Evolutionary conservation across 345 rosid genomes (phyloP).

Genomic region (Mercurialis annua): DNA sequence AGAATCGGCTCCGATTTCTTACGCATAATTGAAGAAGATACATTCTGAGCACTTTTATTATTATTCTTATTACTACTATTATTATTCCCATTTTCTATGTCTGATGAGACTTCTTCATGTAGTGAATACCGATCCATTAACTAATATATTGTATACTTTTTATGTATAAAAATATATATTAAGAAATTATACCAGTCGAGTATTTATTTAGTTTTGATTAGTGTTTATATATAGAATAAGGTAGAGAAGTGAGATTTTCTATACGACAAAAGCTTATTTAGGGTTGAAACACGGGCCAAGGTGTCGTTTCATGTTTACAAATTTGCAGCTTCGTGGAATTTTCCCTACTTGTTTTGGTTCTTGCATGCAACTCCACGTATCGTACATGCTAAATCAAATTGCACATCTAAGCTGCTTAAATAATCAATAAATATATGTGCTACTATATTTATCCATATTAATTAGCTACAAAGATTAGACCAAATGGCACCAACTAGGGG

Average conservation of each 20-base stretch:
- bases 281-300: background rate
- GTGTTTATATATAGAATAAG: background rate
- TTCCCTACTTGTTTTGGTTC: conserved; percentile 35
- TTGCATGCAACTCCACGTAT: conserved; percentile 40
- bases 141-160: no score
- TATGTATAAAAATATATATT: no score
- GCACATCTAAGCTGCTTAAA: background rate
- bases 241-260: background rate
- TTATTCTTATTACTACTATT: background rate
- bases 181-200: no score
- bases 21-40: conserved; percentile 30
- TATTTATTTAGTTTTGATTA: no score
- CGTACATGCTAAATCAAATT: conserved; percentile 20
- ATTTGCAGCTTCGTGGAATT: conserved; percentile 49
- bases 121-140: conserved; percentile 1
- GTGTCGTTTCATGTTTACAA: background rate
- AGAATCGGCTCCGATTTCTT: conserved; percentile 41
- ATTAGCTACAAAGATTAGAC: no score
- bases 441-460: no score
- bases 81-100: conserved; percentile 18
- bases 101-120: conserved; percentile 14
- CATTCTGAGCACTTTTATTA: conserved; percentile 27
- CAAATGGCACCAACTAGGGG: no score
- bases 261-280: background rate
- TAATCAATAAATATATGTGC: no score